Percentiles rank a stretch among this genome's conserved stretches.
These are phyloP conservation scores for Kingdonia uniflora DNA, from an alignment of 164 flowering plant species.

Conservation along the genomic window DNA sequence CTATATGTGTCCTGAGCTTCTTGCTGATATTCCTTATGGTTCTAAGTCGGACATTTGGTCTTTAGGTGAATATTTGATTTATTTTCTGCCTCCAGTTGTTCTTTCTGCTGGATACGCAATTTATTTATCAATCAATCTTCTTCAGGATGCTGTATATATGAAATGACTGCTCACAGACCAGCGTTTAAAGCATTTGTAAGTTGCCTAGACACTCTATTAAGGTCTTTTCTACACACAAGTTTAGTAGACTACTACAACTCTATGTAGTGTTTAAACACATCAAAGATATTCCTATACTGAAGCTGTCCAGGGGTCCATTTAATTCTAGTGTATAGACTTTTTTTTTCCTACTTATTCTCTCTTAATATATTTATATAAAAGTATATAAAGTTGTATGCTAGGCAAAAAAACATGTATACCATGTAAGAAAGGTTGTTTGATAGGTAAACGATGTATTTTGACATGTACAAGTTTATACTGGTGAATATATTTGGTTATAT, in stretches of 20 bases:
- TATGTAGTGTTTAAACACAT: too few relatives aligned
- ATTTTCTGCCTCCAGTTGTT: not conserved
- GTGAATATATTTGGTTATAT: too few relatives aligned
- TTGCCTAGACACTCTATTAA: conserved; percentile 6
- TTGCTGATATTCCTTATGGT: conserved; percentile 99
- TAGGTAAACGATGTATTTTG: too few relatives aligned
- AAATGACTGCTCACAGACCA: conserved; percentile 81
- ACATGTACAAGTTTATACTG: too few relatives aligned
- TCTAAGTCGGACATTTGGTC: conserved; percentile 99
- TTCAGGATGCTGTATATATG: conserved; percentile 95
- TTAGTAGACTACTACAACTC: not conserved
- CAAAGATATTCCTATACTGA: too few relatives aligned
- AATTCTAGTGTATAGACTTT: too few relatives aligned
- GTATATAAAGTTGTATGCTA: too few relatives aligned
- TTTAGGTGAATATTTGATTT: conserved; percentile 40
- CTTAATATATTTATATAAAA: too few relatives aligned
- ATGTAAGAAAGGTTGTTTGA: too few relatives aligned
- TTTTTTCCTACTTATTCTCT: too few relatives aligned
- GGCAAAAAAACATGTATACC: too few relatives aligned
- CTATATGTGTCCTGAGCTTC: conserved; percentile 99
- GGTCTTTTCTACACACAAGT: not conserved
- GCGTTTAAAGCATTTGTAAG: conserved; percentile 99
- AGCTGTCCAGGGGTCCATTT: too few relatives aligned
- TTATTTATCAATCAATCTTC: conserved; percentile 2
- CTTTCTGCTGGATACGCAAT: conserved; percentile 2